Conservation (phyloP, 768 basidiomycete genomes). For the Peribolospora baueri region DNA sequence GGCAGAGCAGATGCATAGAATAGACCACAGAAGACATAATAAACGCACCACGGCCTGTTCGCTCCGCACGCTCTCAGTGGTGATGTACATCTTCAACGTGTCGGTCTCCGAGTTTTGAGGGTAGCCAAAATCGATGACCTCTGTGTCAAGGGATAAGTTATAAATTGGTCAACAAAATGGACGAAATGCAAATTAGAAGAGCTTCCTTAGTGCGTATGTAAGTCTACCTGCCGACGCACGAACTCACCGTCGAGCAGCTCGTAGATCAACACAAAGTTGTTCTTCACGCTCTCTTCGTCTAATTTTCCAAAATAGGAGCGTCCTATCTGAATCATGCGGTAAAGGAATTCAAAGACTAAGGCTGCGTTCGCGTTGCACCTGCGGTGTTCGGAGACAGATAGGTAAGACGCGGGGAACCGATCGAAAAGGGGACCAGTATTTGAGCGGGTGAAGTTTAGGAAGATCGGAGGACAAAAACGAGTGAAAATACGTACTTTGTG, state of each 20-base stretch:
- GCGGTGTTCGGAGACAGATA: not conserved
- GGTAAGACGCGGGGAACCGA: not conserved
- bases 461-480: not conserved
- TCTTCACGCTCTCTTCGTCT: constrained; percentile 94
- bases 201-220: too few species aligned
- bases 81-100: constrained; percentile 90
- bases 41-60: constrained; percentile 51
- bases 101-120: constrained; percentile 98
- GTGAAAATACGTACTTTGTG: constrained; percentile 45
- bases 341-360: constrained; percentile 90
- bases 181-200: too few species aligned
- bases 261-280: constrained; percentile 95
- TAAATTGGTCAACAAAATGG: too few species aligned
- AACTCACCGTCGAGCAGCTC: constrained; percentile 79
- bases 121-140: constrained; percentile 97
- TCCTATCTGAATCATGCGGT: constrained; percentile 81
- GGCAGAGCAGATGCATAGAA: not conserved
- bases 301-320: constrained; percentile 95
- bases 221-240: not conserved
- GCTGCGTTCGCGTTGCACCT: constrained; percentile 95
- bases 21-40: not conserved
- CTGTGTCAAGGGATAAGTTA: constrained; percentile 21
- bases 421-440: not conserved
- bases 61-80: constrained; percentile 80
- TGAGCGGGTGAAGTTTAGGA: not conserved